A percentile compares a stretch with the other conserved stretches of the same genome.
Evolutionary conservation across 2,329 filamentous ascomycete genomes (phyloP).

Genomic region (Microcyclospora pomicola): DNA sequence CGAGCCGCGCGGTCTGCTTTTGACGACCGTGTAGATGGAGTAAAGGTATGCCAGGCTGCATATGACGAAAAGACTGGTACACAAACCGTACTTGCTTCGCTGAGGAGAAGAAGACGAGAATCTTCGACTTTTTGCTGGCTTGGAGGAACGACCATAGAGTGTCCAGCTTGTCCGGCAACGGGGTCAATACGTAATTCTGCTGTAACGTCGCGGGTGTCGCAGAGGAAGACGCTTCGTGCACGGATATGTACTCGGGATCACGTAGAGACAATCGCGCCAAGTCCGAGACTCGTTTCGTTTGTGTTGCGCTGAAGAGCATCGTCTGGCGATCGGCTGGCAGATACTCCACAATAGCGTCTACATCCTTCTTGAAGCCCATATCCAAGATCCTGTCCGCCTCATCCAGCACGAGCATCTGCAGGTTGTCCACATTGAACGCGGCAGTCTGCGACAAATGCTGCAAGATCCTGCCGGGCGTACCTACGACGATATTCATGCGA

Average conservation of each 20-base stretch:
- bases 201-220: conserved; percentile 76
- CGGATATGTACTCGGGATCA: conserved; percentile 88
- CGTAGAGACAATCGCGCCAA: conserved; percentile 74
- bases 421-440: conserved; percentile 73
- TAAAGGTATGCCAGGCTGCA: conserved; percentile 86
- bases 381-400: conserved; percentile 96
- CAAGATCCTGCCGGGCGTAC: conserved; percentile 85
- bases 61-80: conserved; percentile 80
- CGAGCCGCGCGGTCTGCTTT: conserved; percentile 76
- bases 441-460: conserved; percentile 94
- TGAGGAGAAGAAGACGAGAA: conserved; percentile 86
- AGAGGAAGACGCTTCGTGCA: conserved; percentile 66
- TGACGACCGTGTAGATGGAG: conserved; percentile 89
- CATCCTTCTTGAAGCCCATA: conserved; percentile 83
- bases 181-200: conserved; percentile 81
- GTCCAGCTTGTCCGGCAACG: conserved; percentile 77
- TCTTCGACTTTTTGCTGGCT: conserved; percentile 81
- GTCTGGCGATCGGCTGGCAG: conserved; percentile 78
- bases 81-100: conserved; percentile 95
- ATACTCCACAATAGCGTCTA: conserved; percentile 89
- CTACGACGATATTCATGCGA: conserved; percentile 94
- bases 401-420: conserved; percentile 86
- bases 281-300: conserved; percentile 88
- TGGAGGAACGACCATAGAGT: conserved; percentile 88
- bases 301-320: conserved; percentile 87